Evolutionary conservation across 257 asterid genomes (phyloP).

Genomic region (Solanum clarkiae): DNA sequence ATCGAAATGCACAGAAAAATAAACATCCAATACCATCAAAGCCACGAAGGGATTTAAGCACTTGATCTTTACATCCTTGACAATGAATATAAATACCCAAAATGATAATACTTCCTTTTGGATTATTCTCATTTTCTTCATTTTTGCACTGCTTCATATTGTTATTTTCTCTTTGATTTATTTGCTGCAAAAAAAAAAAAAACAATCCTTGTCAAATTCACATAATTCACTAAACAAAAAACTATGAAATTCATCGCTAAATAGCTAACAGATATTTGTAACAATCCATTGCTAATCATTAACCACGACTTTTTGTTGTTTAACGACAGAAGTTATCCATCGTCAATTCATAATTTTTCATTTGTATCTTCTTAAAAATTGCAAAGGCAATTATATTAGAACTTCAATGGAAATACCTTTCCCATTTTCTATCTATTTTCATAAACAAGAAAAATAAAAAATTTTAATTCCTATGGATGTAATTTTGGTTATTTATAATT

Average conservation of each 20-base stretch:
- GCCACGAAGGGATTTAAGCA: conserved; percentile 20
- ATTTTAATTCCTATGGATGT: neutral
- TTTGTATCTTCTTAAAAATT: neutral
- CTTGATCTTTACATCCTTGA: conserved; percentile 35
- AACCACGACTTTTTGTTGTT: neutral
- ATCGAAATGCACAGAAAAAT: neutral
- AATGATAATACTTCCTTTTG: conserved; percentile 9
- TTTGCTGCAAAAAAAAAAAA: neutral
- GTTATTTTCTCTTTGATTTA: neutral
- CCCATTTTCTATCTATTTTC: neutral
- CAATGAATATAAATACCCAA: conserved; percentile 50
- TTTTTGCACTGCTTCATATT: neutral
- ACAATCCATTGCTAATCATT: neutral
- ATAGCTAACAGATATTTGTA: neutral
- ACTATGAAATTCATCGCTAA: neutral
- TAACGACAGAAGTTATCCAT: neutral
- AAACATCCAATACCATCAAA: conserved; percentile 21
- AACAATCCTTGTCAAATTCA: neutral
- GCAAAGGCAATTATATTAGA: neutral
- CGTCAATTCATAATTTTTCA: neutral
- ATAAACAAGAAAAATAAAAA: neutral
- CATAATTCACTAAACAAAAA: neutral
- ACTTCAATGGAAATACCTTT: neutral
- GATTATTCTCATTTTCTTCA: neutral
- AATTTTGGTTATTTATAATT: neutral